Conservation (phyloP, 352 stramenopile genomes). For the Phytophthora capsici region DNA sequence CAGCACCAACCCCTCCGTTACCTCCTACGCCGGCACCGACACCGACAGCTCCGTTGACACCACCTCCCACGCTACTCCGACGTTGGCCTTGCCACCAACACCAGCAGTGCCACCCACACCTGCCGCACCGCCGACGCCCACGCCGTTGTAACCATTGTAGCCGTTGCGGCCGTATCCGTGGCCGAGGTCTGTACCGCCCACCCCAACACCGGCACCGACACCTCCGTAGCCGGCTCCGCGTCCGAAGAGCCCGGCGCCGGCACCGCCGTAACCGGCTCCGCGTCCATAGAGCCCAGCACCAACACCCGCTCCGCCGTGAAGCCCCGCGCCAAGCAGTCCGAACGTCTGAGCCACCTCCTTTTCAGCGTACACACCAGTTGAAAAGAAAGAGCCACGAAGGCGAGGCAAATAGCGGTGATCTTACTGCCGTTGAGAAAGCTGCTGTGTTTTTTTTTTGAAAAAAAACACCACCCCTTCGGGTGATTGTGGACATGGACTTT, state of each 20-base stretch:
- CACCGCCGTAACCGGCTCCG: too few relatives aligned
- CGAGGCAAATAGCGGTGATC: slow-evolving; percentile 19
- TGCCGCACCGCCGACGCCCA: not conserved
- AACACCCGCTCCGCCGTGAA: not conserved
- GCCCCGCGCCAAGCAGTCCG: slow-evolving; percentile 9
- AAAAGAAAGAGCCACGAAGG: slow-evolving; percentile 9
- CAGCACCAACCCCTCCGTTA: not conserved
- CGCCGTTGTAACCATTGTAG: not conserved
- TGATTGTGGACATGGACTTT: too few relatives aligned
- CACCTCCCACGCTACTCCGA: not conserved
- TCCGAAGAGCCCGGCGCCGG: not conserved
- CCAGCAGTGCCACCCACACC: not conserved
- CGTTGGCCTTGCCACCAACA: not conserved
- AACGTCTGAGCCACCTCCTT: slow-evolving; percentile 24
- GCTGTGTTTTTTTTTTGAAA: too few relatives aligned
- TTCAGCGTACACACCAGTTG: not conserved
- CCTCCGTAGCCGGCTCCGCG: not conserved
- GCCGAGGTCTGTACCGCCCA: too few relatives aligned
- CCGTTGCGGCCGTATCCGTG: not conserved
- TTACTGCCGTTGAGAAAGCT: slow-evolving; percentile 19
- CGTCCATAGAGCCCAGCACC: too few relatives aligned
- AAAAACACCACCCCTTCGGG: too few relatives aligned
- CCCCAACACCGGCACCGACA: not conserved
- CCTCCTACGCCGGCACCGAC: not conserved
- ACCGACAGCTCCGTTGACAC: too few relatives aligned